phyloP scores from a whole-genome alignment of 768 basidiomycete genomes.

The Lentinula boryana region DNA sequence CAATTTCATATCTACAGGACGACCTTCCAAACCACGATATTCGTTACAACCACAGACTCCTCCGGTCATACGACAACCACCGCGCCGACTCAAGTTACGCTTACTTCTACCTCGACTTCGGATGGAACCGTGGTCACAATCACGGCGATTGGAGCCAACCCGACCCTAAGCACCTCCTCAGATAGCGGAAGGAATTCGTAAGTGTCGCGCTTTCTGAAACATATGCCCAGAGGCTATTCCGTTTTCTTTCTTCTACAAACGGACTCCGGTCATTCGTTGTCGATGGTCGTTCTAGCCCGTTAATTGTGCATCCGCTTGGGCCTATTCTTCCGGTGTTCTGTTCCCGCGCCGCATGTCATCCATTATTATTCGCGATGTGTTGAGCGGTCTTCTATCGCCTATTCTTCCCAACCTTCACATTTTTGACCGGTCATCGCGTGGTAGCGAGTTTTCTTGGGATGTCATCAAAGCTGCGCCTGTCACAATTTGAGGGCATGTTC shows the following conservation, averaged over 20 bases:
- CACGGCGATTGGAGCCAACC: conserved; percentile 63
- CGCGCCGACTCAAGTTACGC: conserved; percentile 54
- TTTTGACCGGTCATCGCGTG: background rate
- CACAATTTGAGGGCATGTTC: background rate
- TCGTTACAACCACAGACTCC: conserved; percentile 55
- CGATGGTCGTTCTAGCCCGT: background rate
- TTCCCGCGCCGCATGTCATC: background rate
- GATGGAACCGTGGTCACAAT: conserved; percentile 51
- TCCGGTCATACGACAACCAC: conserved; percentile 41
- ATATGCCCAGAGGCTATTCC: conserved; percentile 14
- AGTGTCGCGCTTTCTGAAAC: conserved; percentile 4
- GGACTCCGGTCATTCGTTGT: background rate
- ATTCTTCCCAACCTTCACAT: background rate
- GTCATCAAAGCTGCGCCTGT: background rate
- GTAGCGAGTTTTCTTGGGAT: background rate
- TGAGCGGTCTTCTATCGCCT: conserved; percentile 4
- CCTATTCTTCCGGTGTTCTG: conserved; percentile 2
- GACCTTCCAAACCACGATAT: conserved; percentile 47
- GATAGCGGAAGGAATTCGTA: conserved; percentile 38
- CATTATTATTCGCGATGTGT: conserved; percentile 1
- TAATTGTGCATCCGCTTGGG: background rate
- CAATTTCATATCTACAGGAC: conserved; percentile 30
- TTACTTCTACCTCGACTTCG: conserved; percentile 47
- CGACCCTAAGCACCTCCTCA: conserved; percentile 53
- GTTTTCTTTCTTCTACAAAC: background rate